A percentile compares a stretch with the other conserved stretches of the same genome.
Conservation (phyloP, 164 flowering plant genomes). For the Houttuynia cordata region DNA sequence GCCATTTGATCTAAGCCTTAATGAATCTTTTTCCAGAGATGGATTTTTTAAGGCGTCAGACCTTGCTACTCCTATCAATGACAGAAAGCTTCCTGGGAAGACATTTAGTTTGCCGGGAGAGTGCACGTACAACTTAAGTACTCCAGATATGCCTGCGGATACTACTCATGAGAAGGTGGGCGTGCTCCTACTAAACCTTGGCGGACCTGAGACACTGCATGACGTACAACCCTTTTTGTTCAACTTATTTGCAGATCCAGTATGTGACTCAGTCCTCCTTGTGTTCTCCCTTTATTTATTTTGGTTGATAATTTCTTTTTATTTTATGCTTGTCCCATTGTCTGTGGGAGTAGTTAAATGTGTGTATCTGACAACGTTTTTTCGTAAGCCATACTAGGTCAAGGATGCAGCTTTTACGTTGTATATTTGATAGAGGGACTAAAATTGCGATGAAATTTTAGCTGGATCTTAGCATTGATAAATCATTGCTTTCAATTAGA, state of each 20-base stretch:
- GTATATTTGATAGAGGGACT: too few relatives aligned
- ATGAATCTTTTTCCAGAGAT: conserved; percentile 3
- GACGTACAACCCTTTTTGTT: conserved; percentile 94
- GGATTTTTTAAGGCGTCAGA: conserved; percentile 5
- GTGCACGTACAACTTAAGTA: conserved; percentile 9
- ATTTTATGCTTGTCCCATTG: neutral
- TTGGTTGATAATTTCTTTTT: neutral
- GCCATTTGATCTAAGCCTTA: conserved; percentile 3
- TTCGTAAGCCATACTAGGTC: too few relatives aligned
- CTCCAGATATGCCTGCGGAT: conserved; percentile 24
- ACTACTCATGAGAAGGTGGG: conserved; percentile 71
- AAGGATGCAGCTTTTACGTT: too few relatives aligned
- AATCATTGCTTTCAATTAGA: too few relatives aligned
- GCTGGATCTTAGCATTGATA: too few relatives aligned
- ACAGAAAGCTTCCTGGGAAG: conserved; percentile 17
- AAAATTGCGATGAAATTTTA: too few relatives aligned
- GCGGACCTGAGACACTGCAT: conserved; percentile 41
- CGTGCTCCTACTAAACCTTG: conserved; percentile 86
- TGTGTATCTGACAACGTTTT: too few relatives aligned
- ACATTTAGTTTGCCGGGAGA: conserved; percentile 13
- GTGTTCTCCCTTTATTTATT: neutral
- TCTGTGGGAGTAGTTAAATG: too few relatives aligned
- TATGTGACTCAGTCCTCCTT: conserved; percentile 19
- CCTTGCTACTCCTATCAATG: conserved; percentile 3
- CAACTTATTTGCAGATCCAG: conserved; percentile 97